These are phyloP conservation scores for Umbelopsis isabellina DNA, from an alignment of 192 early-diverging fungal species.

Conservation along the genomic window DNA sequence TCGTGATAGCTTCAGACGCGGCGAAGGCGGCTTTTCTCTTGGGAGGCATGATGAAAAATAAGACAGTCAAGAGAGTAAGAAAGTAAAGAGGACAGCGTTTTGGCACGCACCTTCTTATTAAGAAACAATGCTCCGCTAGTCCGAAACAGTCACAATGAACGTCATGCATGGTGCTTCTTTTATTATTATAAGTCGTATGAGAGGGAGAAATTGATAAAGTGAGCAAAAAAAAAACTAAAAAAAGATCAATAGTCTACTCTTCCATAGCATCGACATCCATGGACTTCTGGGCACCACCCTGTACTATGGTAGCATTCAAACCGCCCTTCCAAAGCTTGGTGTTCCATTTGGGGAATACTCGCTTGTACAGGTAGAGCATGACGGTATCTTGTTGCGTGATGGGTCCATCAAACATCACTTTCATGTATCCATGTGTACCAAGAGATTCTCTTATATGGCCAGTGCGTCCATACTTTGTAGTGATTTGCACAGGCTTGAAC, in stretches of 20 bases:
- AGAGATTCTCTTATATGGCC: conserved; percentile 94
- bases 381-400: conserved; percentile 93
- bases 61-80: background rate
- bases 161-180: background rate
- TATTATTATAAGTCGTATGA: no score
- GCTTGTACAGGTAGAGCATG: conserved; percentile 96
- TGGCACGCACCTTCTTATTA: background rate
- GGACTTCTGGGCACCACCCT: background rate
- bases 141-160: conserved; percentile 16
- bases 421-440: conserved; percentile 98
- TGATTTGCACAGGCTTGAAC: conserved; percentile 95
- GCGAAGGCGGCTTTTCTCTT: conserved; percentile 15
- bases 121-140: background rate
- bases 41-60: background rate
- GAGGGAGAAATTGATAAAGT: background rate
- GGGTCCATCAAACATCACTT: conserved; percentile 87
- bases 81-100: background rate
- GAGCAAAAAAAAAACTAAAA: background rate
- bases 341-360: conserved; percentile 96
- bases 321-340: conserved; percentile 60
- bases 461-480: conserved; percentile 86
- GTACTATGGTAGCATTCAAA: background rate
- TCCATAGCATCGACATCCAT: conserved; percentile 28
- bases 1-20: background rate
- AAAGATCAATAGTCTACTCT: background rate